These are phyloP conservation scores for Penicillium soppii DNA, from an alignment of 495 filamentous ascomycete species.

Conservation along the genomic window DNA sequence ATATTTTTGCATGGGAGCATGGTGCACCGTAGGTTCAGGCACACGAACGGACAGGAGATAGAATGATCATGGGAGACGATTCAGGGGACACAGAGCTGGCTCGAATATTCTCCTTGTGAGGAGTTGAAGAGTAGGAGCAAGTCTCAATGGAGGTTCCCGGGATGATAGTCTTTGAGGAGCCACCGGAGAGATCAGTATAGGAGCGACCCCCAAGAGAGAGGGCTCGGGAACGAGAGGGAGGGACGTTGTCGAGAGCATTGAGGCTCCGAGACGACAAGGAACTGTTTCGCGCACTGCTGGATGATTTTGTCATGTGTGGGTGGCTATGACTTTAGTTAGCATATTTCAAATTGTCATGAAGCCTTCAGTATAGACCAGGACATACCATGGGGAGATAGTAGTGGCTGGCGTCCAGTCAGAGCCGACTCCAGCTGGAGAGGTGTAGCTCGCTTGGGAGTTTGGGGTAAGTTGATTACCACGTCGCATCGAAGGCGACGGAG, in stretches of 20 bases:
- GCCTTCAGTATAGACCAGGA: background rate
- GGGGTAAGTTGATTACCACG: constrained; percentile 39
- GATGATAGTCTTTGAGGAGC: constrained; percentile 33
- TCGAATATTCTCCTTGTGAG: constrained; percentile 36
- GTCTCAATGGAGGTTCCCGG: constrained; percentile 26
- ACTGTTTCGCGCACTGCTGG: constrained; percentile 27
- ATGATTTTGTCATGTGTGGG: constrained; percentile 35
- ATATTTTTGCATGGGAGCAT: background rate
- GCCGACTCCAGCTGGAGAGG: constrained; percentile 39
- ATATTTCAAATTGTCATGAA: background rate
- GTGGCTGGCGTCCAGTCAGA: constrained; percentile 49
- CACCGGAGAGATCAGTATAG: constrained; percentile 31
- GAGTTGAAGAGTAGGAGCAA: constrained; percentile 28
- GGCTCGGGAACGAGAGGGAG: constrained; percentile 25
- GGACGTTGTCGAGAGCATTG: constrained; percentile 30
- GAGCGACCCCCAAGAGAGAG: constrained; percentile 25
- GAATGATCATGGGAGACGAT: constrained; percentile 31
- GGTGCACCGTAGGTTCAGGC: background rate
- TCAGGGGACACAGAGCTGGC: constrained; percentile 36
- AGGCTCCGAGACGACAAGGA: constrained; percentile 33
- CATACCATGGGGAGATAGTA: constrained; percentile 51
- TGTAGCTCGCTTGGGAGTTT: constrained; percentile 41
- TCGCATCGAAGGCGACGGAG: constrained; percentile 38
- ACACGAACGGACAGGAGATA: constrained; percentile 22
- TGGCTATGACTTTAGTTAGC: constrained; percentile 34